Conservation (phyloP, 2,329 filamentous ascomycete species). For the Colletotrichum scovillei region DNA sequence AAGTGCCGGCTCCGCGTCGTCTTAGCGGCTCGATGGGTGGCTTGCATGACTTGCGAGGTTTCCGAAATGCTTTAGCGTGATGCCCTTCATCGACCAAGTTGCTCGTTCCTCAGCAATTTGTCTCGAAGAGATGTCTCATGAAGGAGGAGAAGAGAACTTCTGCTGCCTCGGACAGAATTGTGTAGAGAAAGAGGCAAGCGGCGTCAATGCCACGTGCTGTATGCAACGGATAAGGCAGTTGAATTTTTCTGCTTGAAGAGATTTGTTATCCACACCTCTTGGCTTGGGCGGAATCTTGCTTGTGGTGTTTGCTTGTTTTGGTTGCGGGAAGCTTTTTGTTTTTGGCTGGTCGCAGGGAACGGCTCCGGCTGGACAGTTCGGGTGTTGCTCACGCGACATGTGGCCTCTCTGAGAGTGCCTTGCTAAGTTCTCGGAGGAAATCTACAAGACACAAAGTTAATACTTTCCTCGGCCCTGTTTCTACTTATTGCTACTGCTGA, state of each 20-base stretch:
- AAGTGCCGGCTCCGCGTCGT: neutral
- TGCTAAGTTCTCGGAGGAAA: neutral
- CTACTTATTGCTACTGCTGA: too few relatives aligned
- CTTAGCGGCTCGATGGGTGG: slow-evolving; percentile 6
- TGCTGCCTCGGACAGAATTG: neutral
- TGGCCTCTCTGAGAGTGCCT: neutral
- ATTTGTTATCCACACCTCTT: neutral
- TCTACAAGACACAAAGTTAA: neutral
- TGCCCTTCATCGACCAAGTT: neutral
- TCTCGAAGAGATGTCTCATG: neutral
- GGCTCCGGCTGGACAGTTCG: slow-evolving; percentile 2
- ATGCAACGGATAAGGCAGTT: neutral
- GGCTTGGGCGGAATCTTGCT: slow-evolving; percentile 18
- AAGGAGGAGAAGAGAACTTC: neutral
- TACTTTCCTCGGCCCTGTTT: too few relatives aligned
- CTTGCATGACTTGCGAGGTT: slow-evolving; percentile 7
- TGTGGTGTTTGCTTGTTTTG: slow-evolving; percentile 10
- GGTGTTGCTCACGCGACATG: slow-evolving; percentile 29
- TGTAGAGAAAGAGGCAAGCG: neutral
- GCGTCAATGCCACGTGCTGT: neutral
- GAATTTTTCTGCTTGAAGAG: neutral
- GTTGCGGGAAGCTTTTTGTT: slow-evolving; percentile 11
- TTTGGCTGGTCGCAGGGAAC: slow-evolving; percentile 13
- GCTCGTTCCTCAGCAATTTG: slow-evolving; percentile 8
- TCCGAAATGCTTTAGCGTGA: neutral